Evolutionary conservation across 2,329 filamentous ascomycete species (phyloP).

Genomic region (Ceratocystis albifundus): DNA sequence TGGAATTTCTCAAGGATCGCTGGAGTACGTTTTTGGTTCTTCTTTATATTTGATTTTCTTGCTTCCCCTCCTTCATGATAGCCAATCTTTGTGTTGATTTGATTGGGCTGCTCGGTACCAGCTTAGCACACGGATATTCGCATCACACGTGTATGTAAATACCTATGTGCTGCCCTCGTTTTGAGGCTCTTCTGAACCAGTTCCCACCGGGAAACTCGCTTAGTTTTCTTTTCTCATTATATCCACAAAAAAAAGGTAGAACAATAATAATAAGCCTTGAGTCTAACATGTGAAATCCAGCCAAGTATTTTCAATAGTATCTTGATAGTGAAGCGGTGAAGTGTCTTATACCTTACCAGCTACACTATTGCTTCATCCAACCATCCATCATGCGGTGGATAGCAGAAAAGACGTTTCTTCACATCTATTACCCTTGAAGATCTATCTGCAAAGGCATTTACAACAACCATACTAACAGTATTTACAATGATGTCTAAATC

Average conservation of each 20-base stretch:
- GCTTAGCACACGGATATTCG: neutral
- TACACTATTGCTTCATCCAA: too few species aligned
- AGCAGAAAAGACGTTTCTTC: neutral
- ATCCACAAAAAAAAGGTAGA: neutral
- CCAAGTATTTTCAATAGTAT: too few species aligned
- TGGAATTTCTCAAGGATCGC: neutral
- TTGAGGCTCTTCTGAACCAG: neutral
- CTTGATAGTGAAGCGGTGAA: too few species aligned
- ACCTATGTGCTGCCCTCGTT: neutral
- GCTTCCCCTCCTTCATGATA: neutral
- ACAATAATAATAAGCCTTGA: neutral
- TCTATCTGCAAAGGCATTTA: neutral
- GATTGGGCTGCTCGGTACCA: neutral
- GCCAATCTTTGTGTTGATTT: neutral
- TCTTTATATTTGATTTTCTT: neutral
- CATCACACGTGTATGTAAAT: neutral
- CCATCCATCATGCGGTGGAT: too few species aligned
- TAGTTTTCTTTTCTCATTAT: neutral
- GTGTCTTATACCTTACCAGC: too few species aligned
- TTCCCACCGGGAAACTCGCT: neutral
- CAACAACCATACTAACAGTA: neutral
- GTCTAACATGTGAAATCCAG: slow-evolving; percentile 3
- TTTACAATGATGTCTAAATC: too few species aligned
- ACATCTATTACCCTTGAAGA: neutral
- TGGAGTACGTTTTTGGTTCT: neutral